Conservation (phyloP, 148 eudicot genomes). For the Agrostemma githago region DNA sequence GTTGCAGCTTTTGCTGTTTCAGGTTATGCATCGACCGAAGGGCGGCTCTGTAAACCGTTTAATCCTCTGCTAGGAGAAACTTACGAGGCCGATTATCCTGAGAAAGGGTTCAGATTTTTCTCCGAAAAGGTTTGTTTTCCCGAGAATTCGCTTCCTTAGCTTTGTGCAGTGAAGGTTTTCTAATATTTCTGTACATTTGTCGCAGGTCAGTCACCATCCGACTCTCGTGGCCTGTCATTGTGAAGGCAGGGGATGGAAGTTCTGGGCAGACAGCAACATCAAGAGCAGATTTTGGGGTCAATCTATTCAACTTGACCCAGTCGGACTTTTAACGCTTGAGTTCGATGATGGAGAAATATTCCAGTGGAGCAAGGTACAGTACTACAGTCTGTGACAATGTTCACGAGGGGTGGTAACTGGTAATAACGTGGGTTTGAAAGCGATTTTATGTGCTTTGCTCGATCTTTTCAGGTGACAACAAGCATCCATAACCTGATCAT, state of each 20-base stretch:
- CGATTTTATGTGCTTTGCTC: not conserved
- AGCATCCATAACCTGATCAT: slow-evolving; percentile 82
- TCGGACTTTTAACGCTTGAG: slow-evolving; percentile 70
- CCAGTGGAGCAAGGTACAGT: slow-evolving; percentile 94
- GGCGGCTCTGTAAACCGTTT: slow-evolving; percentile 89
- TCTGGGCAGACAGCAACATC: slow-evolving; percentile 87
- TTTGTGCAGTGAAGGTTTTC: not conserved
- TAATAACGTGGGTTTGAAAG: not conserved
- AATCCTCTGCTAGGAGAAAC: slow-evolving; percentile 98
- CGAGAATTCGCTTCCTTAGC: not conserved
- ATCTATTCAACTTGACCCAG: slow-evolving; percentile 96
- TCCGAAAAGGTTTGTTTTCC: slow-evolving; percentile 71
- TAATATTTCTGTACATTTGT: slow-evolving; percentile 21
- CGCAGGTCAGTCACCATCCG: slow-evolving; percentile 92
- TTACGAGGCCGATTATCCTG: slow-evolving; percentile 95
- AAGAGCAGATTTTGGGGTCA: slow-evolving; percentile 95
- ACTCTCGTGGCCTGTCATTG: slow-evolving; percentile 90
- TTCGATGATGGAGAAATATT: slow-evolving; percentile 91
- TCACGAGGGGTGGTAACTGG: not conserved
- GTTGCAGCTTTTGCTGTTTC: slow-evolving; percentile 99
- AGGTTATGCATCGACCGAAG: slow-evolving; percentile 96
- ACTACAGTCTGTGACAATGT: not conserved
- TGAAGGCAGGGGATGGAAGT: slow-evolving; percentile 96
- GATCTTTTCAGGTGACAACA: slow-evolving; percentile 70
- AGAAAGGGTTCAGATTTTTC: slow-evolving; percentile 82